Evolutionary conservation across 1,284 basidiomycete genomes (phyloP), one percentile per base, ranked within the genome.

Genomic region (Apiotrichum porosum): DNA sequence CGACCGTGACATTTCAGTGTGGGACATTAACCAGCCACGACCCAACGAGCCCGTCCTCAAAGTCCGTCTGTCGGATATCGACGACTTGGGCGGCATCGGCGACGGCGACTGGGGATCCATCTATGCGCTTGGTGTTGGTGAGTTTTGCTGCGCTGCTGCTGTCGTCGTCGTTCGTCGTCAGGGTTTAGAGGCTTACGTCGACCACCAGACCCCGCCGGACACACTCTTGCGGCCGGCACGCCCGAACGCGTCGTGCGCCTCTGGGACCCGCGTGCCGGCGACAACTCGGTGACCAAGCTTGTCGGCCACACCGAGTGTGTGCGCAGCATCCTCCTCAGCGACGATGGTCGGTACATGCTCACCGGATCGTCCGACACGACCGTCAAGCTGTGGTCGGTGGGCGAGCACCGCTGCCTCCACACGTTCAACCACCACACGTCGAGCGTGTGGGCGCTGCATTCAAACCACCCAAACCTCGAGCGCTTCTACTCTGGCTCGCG

Each of bases 251-350:
- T 93, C 1, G 79, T 99, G 26, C 77, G 90, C 17, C 77, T 97
- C 50, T 99, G 90, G 90, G 95, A 98, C 68, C 90, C 93, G 4
- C 79, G 95, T 18, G 79, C 82, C 0, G 69, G 73, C 1, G 66
- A 65, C 37, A 84, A 82, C 68, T 79, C 83, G 47, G 83, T 82
- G 18, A 68, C 65, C 18, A 81, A 81, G 68, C 77, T 95, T 4
- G 87, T 94, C 4, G 95, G 94, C 0, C 95, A 99, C 70, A 94
- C 92, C 0, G 94, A 98, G 71, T 97, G 95, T 61, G 90, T 99
- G 43, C 81, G 94, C 5, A 82, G 88, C 1, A 85, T 97, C 39
- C 72, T 94, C 37, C 78, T 97, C 4, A 88, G 85, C 17, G 87
- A 93, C 30, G 93, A 97, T 71, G 84, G 86, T 21, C 81, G 82